Evolutionary conservation across 1,284 basidiomycete genomes (phyloP).

Genomic region (Leccinum fallax): DNA sequence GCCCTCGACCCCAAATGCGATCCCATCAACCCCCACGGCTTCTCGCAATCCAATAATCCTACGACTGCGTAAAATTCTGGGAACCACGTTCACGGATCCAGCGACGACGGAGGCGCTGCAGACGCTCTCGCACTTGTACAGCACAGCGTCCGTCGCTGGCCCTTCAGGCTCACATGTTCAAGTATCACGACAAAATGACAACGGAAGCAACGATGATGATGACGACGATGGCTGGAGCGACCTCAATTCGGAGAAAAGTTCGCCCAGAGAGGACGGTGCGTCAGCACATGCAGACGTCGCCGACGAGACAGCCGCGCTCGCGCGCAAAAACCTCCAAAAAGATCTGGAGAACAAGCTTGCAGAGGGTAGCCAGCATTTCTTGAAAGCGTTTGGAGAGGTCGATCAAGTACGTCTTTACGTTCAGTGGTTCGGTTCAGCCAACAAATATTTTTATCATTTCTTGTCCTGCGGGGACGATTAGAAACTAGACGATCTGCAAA

Average conservation of each 20-base stretch:
- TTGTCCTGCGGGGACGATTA: background rate
- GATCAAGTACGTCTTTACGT: slow-evolving; percentile 67
- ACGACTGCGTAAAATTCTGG: slow-evolving; percentile 87
- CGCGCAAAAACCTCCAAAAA: slow-evolving; percentile 76
- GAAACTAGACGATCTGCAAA: slow-evolving; percentile 30
- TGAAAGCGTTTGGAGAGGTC: slow-evolving; percentile 83
- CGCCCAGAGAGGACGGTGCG: slow-evolving; percentile 12
- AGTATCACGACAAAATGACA: slow-evolving; percentile 20
- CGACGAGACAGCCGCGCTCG: slow-evolving; percentile 63
- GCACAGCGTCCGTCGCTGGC: slow-evolving; percentile 13
- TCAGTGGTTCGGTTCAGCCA: background rate
- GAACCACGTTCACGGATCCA: slow-evolving; percentile 82
- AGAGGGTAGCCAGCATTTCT: slow-evolving; percentile 78
- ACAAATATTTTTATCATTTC: background rate
- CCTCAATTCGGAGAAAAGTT: slow-evolving; percentile 12
- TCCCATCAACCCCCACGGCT: background rate
- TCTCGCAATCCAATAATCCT: slow-evolving; percentile 71
- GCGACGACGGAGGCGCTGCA: slow-evolving; percentile 79
- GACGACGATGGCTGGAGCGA: slow-evolving; percentile 39
- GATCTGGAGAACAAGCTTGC: slow-evolving; percentile 83
- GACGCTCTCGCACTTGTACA: slow-evolving; percentile 81
- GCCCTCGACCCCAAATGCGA: background rate
- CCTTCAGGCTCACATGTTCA: background rate
- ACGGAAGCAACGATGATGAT: slow-evolving; percentile 22
- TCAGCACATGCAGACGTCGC: slow-evolving; percentile 21